Conservation (phyloP, 768 basidiomycete genomes). For the Agrocybe pediades region DNA sequence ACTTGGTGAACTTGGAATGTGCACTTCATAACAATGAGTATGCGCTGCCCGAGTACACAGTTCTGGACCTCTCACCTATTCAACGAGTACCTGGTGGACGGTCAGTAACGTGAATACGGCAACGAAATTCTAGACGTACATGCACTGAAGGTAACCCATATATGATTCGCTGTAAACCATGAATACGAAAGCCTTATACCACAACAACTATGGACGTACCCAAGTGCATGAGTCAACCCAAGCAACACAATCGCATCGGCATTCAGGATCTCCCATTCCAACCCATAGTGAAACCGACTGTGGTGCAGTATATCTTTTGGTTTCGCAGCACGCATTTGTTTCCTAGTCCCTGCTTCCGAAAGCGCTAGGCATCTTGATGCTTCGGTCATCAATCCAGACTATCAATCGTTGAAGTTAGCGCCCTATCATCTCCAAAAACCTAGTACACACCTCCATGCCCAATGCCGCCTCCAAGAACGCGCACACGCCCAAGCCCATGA, state of each 20-base stretch:
- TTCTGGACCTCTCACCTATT: slow-evolving; percentile 46
- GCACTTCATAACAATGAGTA: slow-evolving; percentile 40
- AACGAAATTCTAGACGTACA: slow-evolving; percentile 41
- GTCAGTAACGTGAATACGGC: neutral
- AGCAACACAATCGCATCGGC: slow-evolving; percentile 73
- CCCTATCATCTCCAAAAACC: neutral
- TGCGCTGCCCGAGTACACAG: neutral
- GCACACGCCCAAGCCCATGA: slow-evolving; percentile 70
- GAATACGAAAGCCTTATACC: neutral
- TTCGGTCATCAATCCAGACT: slow-evolving; percentile 66
- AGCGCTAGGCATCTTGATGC: slow-evolving; percentile 55
- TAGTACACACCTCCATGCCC: slow-evolving; percentile 68
- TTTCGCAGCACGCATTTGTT: slow-evolving; percentile 38
- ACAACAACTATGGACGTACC: slow-evolving; percentile 40
- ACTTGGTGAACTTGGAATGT: slow-evolving; percentile 78
- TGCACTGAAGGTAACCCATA: slow-evolving; percentile 77
- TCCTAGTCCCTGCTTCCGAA: slow-evolving; percentile 64
- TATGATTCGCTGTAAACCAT: slow-evolving; percentile 62
- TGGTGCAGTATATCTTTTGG: slow-evolving; percentile 34
- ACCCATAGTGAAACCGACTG: slow-evolving; percentile 53
- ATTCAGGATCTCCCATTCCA: slow-evolving; percentile 78
- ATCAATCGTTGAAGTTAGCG: neutral
- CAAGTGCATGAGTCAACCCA: slow-evolving; percentile 70
- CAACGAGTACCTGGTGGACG: slow-evolving; percentile 37
- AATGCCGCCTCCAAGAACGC: slow-evolving; percentile 77